Evolutionary conservation across 306 rosid species (phyloP), one percentile per base, ranked within the genome.

Genomic region (Astragalus membranaceus): DNA sequence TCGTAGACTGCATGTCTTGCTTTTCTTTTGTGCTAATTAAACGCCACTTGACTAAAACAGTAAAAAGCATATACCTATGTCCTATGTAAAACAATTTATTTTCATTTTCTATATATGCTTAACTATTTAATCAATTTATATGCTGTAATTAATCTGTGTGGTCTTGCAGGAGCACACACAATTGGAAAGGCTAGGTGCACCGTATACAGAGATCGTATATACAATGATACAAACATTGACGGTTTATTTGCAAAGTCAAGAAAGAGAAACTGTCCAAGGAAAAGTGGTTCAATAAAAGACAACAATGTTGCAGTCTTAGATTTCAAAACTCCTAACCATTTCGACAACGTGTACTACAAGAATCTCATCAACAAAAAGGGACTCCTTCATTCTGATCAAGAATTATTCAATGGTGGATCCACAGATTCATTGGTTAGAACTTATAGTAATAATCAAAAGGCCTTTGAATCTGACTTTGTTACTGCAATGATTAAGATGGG

Each of bases 401-500:
- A n/a, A 0, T 76, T 93, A n/a, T 83, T 65, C 73, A 75, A 83
- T 37, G 94, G 98, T 0, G 96, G 96, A 10, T 76, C 94, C 1
- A 79, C 96, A 0, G 88, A 84, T 64, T 88, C 90, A 3, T 32
- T 88, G 47, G 96, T 93, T 37, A 68, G 37, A 57, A 41, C 50
- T 2, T 93, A 93, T 71, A 78, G 87, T 65, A 54, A 15, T 4
- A 56, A 84, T 5, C 74, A 12, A 0, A 39, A 44, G 5, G 49
- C 77, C 29, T 93, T 93, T 53, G 10, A 55, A 10, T 1, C 41
- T 0, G 97, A 88, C 57, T 93, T 93, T 53, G 85, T 37, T 11
- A 26, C 62, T 0, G 92, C 97, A 0, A 88, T 93, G 82, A 87
- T 93, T 57, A 90, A 81, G 78, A 93, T 93, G 98, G 97, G 96